These are phyloP conservation scores for Alternaria incomplexa DNA, from an alignment of 2,329 filamentous ascomycete genomes.

Conservation along the genomic window DNA sequence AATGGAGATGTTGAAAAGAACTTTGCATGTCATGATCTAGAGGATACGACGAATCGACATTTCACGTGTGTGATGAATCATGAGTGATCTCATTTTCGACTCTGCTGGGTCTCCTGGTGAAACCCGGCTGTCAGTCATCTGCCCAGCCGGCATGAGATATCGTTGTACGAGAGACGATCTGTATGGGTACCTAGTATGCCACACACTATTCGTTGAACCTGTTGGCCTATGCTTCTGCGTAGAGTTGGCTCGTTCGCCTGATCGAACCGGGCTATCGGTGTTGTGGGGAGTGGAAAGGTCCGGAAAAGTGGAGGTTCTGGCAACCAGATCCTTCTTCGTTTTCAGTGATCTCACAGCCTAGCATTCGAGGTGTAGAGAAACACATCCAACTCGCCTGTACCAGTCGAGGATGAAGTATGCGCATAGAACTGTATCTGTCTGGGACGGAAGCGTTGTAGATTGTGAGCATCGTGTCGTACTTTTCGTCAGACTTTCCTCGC, in stretches of 20 bases:
- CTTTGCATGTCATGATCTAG: neutral
- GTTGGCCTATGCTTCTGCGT: neutral
- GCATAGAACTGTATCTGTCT: neutral
- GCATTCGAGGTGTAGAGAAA: neutral
- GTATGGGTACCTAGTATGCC: neutral
- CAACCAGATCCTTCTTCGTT: neutral
- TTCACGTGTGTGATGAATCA: fast-evolving
- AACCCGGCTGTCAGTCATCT: neutral
- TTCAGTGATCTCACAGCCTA: neutral
- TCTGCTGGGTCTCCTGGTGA: no score
- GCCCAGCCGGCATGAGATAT: neutral
- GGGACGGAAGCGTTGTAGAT: neutral
- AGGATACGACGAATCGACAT: neutral
- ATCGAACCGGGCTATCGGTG: neutral
- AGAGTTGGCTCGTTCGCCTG: neutral
- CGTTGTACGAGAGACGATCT: neutral
- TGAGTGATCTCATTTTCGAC: neutral
- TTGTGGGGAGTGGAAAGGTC: neutral
- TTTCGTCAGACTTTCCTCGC: neutral
- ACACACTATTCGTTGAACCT: fast-evolving
- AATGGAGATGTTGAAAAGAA: neutral
- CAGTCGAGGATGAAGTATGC: neutral
- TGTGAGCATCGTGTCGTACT: neutral
- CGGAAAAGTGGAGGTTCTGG: neutral
- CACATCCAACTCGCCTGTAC: neutral